A percentile compares a stretch with the other conserved stretches of the same genome.
phyloP scores from a whole-genome alignment of 1,284 basidiomycete genomes.

The Tilletia caries region DNA sequence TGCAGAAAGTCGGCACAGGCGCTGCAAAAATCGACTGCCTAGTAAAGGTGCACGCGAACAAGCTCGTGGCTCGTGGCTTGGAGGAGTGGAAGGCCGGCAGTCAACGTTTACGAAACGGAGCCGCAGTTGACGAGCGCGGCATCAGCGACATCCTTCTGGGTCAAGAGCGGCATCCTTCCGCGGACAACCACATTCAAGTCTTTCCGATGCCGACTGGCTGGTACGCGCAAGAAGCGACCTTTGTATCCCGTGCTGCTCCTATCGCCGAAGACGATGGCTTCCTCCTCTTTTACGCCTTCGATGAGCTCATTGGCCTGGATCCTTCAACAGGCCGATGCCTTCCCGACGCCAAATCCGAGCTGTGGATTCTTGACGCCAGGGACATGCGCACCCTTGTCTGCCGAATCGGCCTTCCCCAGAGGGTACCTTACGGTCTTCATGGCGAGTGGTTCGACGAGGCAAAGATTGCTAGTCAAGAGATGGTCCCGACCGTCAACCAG shows the following conservation, averaged over 20 bases:
- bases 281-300: slow-evolving; percentile 58
- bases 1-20: slow-evolving; percentile 43
- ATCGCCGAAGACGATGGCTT: slow-evolving; percentile 57
- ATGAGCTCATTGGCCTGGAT: slow-evolving; percentile 54
- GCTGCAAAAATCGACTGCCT: slow-evolving; percentile 59
- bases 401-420: slow-evolving; percentile 57
- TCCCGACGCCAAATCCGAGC: slow-evolving; percentile 52
- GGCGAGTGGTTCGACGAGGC: slow-evolving; percentile 50
- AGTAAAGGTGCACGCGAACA: slow-evolving; percentile 56
- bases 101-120: slow-evolving; percentile 32
- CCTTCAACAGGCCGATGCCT: slow-evolving; percentile 52
- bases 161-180: slow-evolving; percentile 25
- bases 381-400: slow-evolving; percentile 54
- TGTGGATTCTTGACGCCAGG: slow-evolving; percentile 59
- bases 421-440: slow-evolving; percentile 55
- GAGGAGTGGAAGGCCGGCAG: slow-evolving; percentile 24
- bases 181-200: slow-evolving; percentile 48
- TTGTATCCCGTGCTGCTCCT: slow-evolving; percentile 49
- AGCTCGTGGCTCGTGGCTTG: slow-evolving; percentile 49
- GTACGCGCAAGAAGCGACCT: slow-evolving; percentile 58
- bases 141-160: slow-evolving; percentile 53
- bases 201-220: slow-evolving; percentile 56
- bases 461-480: slow-evolving; percentile 43
- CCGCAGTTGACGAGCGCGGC: slow-evolving; percentile 54
- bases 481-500: slow-evolving; percentile 15